Evolutionary conservation across 2,329 filamentous ascomycete genomes (phyloP).

Genomic region (Aspergillus carbonarius): DNA sequence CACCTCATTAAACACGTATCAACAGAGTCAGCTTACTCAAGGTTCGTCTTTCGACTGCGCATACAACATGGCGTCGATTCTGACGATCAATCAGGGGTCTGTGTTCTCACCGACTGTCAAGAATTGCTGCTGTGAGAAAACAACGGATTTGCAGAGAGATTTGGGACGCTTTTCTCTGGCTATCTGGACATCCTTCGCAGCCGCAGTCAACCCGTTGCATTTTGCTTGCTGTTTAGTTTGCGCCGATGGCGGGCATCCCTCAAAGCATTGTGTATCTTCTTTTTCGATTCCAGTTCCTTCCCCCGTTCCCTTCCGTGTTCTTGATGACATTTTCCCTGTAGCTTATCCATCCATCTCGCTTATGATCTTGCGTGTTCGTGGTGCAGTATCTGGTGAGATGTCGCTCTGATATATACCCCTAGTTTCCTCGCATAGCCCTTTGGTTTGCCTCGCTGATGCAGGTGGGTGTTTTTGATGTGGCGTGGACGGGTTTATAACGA

Average conservation of each 20-base stretch:
- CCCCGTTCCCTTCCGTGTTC: slow-evolving; percentile 2
- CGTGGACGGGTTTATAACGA: slow-evolving; percentile 24
- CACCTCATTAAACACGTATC: not conserved
- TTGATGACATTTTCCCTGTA: slow-evolving; percentile 6
- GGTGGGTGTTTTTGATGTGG: slow-evolving; percentile 20
- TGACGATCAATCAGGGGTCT: not conserved
- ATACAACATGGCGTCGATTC: not conserved
- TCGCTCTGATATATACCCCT: slow-evolving; percentile 29
- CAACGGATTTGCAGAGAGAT: not conserved
- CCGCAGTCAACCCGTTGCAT: not conserved
- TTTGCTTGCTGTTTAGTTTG: slow-evolving; percentile 2
- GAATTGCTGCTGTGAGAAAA: not conserved
- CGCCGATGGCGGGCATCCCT: slow-evolving; percentile 2
- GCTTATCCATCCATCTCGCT: slow-evolving; percentile 3
- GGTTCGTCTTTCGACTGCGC: not conserved
- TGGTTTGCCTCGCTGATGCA: slow-evolving; percentile 22
- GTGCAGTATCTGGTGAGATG: slow-evolving; percentile 20
- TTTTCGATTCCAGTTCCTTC: slow-evolving; percentile 3
- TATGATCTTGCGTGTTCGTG: slow-evolving; percentile 13
- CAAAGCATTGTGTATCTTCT: slow-evolving; percentile 1
- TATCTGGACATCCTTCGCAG: not conserved
- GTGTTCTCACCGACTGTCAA: not conserved
- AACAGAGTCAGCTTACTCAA: not conserved
- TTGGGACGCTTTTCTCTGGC: not conserved
- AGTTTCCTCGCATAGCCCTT: slow-evolving; percentile 25